These are phyloP conservation scores for Diaporthe caulivora DNA, from an alignment of 2,329 filamentous ascomycete genomes.

Conservation along the genomic window DNA sequence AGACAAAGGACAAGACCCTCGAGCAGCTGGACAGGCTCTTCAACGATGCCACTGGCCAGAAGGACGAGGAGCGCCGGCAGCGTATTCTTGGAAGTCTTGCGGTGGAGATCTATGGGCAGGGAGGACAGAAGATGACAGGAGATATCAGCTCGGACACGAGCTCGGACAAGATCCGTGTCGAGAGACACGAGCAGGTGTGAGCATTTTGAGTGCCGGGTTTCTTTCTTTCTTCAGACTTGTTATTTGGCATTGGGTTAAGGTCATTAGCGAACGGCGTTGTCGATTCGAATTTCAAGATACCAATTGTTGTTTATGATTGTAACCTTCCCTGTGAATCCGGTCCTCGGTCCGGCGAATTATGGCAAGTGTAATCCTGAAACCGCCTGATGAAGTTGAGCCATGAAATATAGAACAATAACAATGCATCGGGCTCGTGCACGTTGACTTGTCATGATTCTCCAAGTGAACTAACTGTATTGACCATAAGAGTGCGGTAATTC, in stretches of 20 bases:
- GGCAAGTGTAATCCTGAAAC: too few relatives aligned
- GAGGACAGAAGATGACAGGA: background rate
- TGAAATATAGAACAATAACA: too few relatives aligned
- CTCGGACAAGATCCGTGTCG: background rate
- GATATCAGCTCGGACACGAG: slow-evolving; percentile 18
- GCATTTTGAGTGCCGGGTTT: too few relatives aligned
- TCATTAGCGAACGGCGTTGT: background rate
- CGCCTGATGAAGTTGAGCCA: too few relatives aligned
- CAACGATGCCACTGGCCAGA: slow-evolving; percentile 13
- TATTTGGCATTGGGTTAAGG: background rate
- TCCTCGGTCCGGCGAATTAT: background rate
- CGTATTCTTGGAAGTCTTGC: slow-evolving; percentile 13
- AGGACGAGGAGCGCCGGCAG: slow-evolving; percentile 26
- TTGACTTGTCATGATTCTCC: too few relatives aligned
- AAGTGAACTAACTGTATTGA: too few relatives aligned
- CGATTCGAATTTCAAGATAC: background rate
- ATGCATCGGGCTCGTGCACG: too few relatives aligned
- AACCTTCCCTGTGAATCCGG: background rate
- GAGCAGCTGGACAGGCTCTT: slow-evolving; percentile 69
- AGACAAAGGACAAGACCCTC: slow-evolving; percentile 62
- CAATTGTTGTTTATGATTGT: background rate
- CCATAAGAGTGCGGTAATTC: background rate
- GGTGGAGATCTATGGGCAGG: background rate
- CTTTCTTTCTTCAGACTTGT: background rate
- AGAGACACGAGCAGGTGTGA: slow-evolving; percentile 23